phyloP scores from a whole-genome alignment of 2,329 filamentous ascomycete species.

The Aspergillus transmontanensis region DNA sequence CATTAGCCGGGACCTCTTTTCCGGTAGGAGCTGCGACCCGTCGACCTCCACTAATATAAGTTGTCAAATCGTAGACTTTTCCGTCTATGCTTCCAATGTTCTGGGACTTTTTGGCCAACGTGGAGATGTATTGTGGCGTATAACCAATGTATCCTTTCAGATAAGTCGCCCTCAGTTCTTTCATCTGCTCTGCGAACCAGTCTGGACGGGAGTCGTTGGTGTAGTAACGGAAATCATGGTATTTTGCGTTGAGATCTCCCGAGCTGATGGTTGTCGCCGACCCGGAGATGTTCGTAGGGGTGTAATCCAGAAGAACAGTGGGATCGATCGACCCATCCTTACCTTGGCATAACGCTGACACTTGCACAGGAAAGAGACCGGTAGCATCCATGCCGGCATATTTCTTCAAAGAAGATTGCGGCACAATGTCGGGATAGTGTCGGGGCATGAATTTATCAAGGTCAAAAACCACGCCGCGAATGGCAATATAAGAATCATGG shows the following conservation, averaged over 20 bases:
- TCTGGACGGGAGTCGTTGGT: constrained; percentile 81
- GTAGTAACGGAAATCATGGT: constrained; percentile 90
- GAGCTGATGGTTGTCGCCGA: constrained; percentile 65
- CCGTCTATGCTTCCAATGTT: constrained; percentile 77
- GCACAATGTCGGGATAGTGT: constrained; percentile 75
- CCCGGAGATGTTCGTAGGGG: constrained; percentile 72
- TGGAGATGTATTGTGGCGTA: constrained; percentile 73
- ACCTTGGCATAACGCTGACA: constrained; percentile 86
- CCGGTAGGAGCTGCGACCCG: constrained; percentile 61
- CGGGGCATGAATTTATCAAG: constrained; percentile 70
- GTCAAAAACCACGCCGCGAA: constrained; percentile 89
- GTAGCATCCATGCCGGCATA: constrained; percentile 91
- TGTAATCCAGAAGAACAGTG: constrained; percentile 82
- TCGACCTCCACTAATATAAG: constrained; percentile 77
- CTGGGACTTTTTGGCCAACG: constrained; percentile 64
- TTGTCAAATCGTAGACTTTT: constrained; percentile 85
- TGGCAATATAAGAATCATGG: constrained; percentile 69
- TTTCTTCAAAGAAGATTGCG: constrained; percentile 65
- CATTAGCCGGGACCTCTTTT: constrained; percentile 48
- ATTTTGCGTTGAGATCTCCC: constrained; percentile 73
- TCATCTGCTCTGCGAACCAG: constrained; percentile 91
- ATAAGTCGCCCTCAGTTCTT: constrained; percentile 73
- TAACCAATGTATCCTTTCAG: constrained; percentile 88
- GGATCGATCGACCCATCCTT: constrained; percentile 66
- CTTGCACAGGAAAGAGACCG: constrained; percentile 86